Percentiles rank a stretch among this genome's conserved stretches.
phyloP scores from a whole-genome alignment of 2,329 filamentous ascomycete genomes.

The Erysiphe pulchra region DNA sequence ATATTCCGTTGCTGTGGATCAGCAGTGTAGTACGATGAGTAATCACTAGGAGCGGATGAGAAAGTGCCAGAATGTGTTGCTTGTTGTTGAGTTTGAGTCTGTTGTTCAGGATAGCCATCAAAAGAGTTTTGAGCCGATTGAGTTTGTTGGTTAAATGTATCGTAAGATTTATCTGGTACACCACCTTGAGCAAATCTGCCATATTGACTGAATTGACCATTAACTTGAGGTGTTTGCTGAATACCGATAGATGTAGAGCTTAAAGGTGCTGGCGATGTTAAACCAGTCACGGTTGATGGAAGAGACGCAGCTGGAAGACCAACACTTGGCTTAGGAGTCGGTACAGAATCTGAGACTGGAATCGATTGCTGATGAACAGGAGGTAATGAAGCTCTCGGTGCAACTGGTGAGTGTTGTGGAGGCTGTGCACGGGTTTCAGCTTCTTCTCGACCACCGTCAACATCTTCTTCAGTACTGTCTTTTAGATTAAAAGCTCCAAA shows the following conservation, averaged over 20 bases:
- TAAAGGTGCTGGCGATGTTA: conserved; percentile 15
- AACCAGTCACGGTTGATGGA: conserved; percentile 15
- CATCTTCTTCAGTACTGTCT: conserved; percentile 51
- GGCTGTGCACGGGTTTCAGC: conserved; percentile 84
- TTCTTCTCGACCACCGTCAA: conserved; percentile 86
- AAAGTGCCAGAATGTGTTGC: conserved; percentile 34
- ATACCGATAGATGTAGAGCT: conserved; percentile 15
- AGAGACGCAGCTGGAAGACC: conserved; percentile 24
- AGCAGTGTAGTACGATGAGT: conserved; percentile 63
- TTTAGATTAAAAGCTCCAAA: conserved; percentile 89
- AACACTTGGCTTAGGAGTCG: conserved; percentile 18
- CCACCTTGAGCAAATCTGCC: conserved; percentile 40
- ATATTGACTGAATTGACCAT: conserved; percentile 31
- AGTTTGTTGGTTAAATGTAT: conserved; percentile 60
- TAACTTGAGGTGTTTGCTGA: conserved; percentile 12
- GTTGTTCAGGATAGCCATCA: conserved; percentile 32
- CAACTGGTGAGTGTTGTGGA: conserved; percentile 72
- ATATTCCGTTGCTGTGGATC: conserved; percentile 47
- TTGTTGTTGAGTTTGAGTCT: conserved; percentile 30
- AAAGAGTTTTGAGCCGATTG: conserved; percentile 28
- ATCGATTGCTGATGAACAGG: conserved; percentile 32
- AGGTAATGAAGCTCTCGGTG: conserved; percentile 67
- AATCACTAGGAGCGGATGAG: conserved; percentile 54
- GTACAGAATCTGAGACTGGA: conserved; percentile 27
- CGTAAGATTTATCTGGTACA: conserved; percentile 54